A percentile compares a stretch with the other conserved stretches of the same genome.
These are phyloP conservation scores for Stenogyne calaminthoides DNA, from an alignment of 305 asterid species.

Conservation along the genomic window DNA sequence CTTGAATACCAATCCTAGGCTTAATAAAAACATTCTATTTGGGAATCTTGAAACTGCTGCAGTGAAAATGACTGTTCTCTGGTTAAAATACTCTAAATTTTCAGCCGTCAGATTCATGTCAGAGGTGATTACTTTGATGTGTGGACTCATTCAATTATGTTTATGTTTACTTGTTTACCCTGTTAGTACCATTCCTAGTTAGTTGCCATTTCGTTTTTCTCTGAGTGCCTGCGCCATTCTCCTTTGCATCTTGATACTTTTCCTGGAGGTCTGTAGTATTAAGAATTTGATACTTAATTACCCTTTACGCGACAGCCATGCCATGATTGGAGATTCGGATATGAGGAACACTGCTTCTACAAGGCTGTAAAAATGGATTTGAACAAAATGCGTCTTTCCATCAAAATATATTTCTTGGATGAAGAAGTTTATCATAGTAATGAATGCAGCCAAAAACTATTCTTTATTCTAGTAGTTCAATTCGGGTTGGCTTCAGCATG, in stretches of 20 bases:
- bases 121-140: conserved; percentile 13
- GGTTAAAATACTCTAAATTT: neutral
- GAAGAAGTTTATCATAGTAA: neutral
- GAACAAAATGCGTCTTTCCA: neutral
- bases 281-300: neutral
- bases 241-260: neutral
- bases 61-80: neutral
- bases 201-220: neutral
- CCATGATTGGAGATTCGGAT: neutral
- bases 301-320: neutral
- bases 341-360: neutral
- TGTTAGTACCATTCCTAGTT: neutral
- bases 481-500: neutral
- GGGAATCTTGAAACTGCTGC: neutral
- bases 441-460: neutral
- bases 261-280: neutral
- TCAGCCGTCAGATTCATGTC: conserved; percentile 1
- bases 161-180: neutral
- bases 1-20: neutral
- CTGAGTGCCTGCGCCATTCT: neutral
- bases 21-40: neutral
- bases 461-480: neutral
- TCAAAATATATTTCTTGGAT: neutral
- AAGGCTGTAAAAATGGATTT: neutral
- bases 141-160: conserved; percentile 2